Base-by-base conservation (phyloP, 768 basidiomycete species). In the Astraeus odoratus region DNA sequence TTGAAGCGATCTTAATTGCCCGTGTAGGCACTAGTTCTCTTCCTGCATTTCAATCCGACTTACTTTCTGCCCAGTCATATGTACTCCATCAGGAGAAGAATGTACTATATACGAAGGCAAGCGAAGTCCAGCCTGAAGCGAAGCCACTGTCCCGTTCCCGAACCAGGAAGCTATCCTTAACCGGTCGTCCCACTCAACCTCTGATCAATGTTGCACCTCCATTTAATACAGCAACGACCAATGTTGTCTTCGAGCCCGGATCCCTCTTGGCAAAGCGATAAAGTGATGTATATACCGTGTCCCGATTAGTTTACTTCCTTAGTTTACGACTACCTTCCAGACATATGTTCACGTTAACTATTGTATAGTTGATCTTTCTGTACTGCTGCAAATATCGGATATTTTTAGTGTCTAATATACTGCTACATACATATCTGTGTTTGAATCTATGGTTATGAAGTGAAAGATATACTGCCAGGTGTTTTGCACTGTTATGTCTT, bases 51-150 rank as follows among this genome's bases (percentile, higher is more conserved):
- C 25, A 50, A 26, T 29, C 4, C 24, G 42, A 26, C 48, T 54
- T 9, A 58, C 54, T 29, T 42, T 45, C 43, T 36, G 33, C 47
- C 16, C 48, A 91, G 87, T 91, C 89, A 1, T 90, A 89, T 58
- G 80, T 90, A 39, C 72, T 91, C 16, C 73, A 83, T 55, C 88
- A 90, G 65, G 88, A 90, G 57, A 79, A 81, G 31, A 76, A 83
- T 47, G 74, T 87, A 15, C 42, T 64, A 18, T 47, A 72, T 84
- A 51, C 63, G 23, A 63, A 56, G 48, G 25, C 55, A 1, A 52
- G 47, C 30, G 63, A 63, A 26, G 8, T 7, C 3, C 50, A 49
- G 25, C 45, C 56, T n/a, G 60, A 64, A 43, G 53, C 55, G 20
- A 68, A 67, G 42, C 51, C 58, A 3, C 62, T 71, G 16, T 50